Evolutionary conservation across 139 green algal genomes (phyloP).

Genomic region (Chlamydomonas applanata): DNA sequence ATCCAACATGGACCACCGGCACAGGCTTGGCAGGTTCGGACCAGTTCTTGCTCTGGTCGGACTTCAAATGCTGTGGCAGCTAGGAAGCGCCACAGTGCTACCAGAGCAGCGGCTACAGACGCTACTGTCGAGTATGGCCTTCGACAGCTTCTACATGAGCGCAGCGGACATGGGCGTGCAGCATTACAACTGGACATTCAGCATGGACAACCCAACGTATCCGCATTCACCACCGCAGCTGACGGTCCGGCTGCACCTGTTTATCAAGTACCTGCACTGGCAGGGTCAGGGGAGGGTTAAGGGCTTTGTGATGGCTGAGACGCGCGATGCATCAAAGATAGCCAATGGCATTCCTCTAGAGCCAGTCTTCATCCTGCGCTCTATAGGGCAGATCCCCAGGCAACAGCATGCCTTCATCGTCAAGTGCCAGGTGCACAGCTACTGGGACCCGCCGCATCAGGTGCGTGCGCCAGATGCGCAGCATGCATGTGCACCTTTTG

Average conservation of each 20-base stretch:
- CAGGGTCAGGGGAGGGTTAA: slow-evolving; percentile 3
- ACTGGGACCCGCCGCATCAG: slow-evolving; percentile 17
- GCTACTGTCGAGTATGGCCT: no score
- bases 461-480: background rate
- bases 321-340: background rate
- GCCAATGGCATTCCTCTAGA: background rate
- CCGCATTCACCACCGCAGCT: slow-evolving; percentile 8
- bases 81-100: no score
- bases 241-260: slow-evolving; percentile 1
- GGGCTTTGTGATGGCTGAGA: slow-evolving; percentile 18
- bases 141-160: no score
- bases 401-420: slow-evolving; percentile 2
- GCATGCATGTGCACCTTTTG: no score
- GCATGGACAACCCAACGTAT: slow-evolving; percentile 8
- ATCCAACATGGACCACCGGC: no score
- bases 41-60: no score
- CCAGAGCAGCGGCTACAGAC: no score
- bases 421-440: slow-evolving; percentile 8
- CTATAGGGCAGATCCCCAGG: background rate
- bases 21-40: no score
- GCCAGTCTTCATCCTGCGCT: slow-evolving; percentile 6
- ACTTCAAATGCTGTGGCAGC: no score
- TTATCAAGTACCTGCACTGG: slow-evolving; percentile 12
- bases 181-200: slow-evolving; percentile 8
- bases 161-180: slow-evolving; percentile 17